Evolutionary conservation across 2,329 filamentous ascomycete species (phyloP).

Genomic region (Sarocladium strictum): DNA sequence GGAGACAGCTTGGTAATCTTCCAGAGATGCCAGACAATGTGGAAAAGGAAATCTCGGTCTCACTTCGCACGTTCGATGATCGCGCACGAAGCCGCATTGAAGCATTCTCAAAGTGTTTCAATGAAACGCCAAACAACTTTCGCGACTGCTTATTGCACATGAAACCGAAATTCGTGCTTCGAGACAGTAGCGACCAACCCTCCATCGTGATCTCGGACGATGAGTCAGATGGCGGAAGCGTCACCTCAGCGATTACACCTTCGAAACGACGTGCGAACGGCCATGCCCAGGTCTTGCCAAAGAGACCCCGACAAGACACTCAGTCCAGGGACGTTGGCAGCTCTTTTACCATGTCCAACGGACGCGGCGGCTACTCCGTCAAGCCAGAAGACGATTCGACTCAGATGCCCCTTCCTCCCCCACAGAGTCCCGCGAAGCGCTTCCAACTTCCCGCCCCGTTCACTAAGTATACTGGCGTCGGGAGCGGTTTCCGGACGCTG

Average conservation of each 20-base stretch:
- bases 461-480: constrained; percentile 29
- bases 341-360: constrained; percentile 2
- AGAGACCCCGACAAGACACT: constrained; percentile 11
- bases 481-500: constrained; percentile 38
- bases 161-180: constrained; percentile 41
- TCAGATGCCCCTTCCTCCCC: constrained; percentile 14
- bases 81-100: constrained; percentile 46
- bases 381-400: constrained; percentile 32
- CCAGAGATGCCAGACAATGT: constrained; percentile 66
- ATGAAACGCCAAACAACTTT: constrained; percentile 45
- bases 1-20: constrained; percentile 47
- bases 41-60: constrained; percentile 56
- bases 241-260: constrained; percentile 15
- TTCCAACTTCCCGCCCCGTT: constrained; percentile 30
- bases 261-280: constrained; percentile 26
- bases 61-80: constrained; percentile 51
- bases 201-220: constrained; percentile 34
- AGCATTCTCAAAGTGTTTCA: constrained; percentile 38
- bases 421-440: constrained; percentile 11
- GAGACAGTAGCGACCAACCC: constrained; percentile 27
- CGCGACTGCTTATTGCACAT: constrained; percentile 37
- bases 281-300: constrained; percentile 12
- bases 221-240: constrained; percentile 27
- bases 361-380: constrained; percentile 17
- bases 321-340: not conserved